Percentiles rank a stretch among this genome's conserved stretches.
These are phyloP conservation scores for Zelonia costaricensis DNA, from an alignment of 208 protist species.

Conservation along the genomic window DNA sequence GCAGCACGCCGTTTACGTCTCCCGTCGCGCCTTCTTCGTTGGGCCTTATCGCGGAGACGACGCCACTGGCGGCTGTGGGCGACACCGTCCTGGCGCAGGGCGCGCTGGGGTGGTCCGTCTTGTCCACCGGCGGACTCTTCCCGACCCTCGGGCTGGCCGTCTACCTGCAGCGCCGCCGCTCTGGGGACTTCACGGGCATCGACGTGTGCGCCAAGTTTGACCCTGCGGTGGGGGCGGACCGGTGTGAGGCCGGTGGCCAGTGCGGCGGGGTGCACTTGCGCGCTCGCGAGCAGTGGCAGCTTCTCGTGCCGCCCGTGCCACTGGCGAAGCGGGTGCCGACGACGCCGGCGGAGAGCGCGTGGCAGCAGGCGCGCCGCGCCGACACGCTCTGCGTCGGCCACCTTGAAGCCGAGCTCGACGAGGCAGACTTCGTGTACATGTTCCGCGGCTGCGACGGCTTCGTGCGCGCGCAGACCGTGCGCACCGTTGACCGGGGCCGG, in stretches of 20 bases:
- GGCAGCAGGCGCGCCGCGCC: slow-evolving; percentile 12
- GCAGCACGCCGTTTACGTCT: no score
- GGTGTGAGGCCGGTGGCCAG: slow-evolving; percentile 20
- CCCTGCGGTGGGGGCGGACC: slow-evolving; percentile 3
- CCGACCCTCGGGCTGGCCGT: slow-evolving; percentile 22
- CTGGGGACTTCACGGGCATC: slow-evolving; percentile 18
- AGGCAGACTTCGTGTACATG: slow-evolving; percentile 31
- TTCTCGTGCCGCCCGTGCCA: slow-evolving; percentile 27
- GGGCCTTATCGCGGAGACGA: no score
- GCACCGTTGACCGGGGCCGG: slow-evolving; percentile 15
- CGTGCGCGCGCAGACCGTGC: slow-evolving; percentile 30
- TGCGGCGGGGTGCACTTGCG: slow-evolving; percentile 21
- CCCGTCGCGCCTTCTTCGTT: no score
- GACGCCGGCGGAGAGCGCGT: slow-evolving; percentile 9
- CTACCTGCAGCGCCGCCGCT: slow-evolving; percentile 18
- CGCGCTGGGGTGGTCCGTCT: slow-evolving; percentile 19
- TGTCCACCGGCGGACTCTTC: slow-evolving; percentile 30
- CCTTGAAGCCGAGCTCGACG: slow-evolving; percentile 24
- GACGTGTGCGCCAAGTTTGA: slow-evolving; percentile 22
- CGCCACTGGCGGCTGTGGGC: not conserved
- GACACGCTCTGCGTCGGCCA: slow-evolving; percentile 21
- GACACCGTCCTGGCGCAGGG: slow-evolving; percentile 23
- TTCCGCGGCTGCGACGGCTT: slow-evolving; percentile 29
- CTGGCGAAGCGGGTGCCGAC: not conserved
- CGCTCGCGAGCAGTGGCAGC: slow-evolving; percentile 25